Evolutionary conservation across 805 yeast genomes (phyloP).

Genomic region (Metschnikowia sp.): DNA sequence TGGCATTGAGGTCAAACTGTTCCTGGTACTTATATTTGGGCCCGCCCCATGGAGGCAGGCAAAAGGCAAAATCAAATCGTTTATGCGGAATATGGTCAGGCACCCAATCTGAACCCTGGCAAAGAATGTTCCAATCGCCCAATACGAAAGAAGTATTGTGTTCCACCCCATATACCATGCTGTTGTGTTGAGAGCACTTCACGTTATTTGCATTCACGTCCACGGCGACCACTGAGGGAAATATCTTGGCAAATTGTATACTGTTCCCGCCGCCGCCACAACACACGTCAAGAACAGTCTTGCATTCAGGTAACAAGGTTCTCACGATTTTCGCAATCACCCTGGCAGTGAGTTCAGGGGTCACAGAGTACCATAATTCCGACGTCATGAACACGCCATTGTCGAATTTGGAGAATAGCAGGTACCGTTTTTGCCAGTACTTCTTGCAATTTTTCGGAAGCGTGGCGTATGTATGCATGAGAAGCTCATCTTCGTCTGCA

Average conservation of each 20-base stretch:
- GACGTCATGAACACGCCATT: constrained; percentile 65
- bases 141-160: constrained; percentile 47
- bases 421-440: constrained; percentile 62
- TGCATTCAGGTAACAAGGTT: constrained; percentile 49
- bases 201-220: constrained; percentile 60
- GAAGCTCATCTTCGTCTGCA: constrained; percentile 24
- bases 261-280: constrained; percentile 90
- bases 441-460: constrained; percentile 43
- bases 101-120: constrained; percentile 28
- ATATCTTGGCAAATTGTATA: constrained; percentile 65
- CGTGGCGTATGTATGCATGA: constrained; percentile 36
- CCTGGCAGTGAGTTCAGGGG: constrained; percentile 73
- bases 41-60: constrained; percentile 93
- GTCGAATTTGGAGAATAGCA: constrained; percentile 60
- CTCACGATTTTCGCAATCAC: constrained; percentile 53
- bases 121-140: constrained; percentile 48
- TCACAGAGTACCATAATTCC: constrained; percentile 84
- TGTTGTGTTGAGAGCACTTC: constrained; percentile 64
- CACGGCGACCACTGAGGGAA: constrained; percentile 56
- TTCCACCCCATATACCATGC: constrained; percentile 56
- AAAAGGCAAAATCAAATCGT: constrained; percentile 54
- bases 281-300: constrained; percentile 59
- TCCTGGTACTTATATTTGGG: constrained; percentile 46
- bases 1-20: constrained; percentile 43
- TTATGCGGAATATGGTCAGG: constrained; percentile 23